These are phyloP conservation scores for Boletus semigastroideus DNA, from an alignment of 1,284 basidiomycete genomes.

Conservation along the genomic window DNA sequence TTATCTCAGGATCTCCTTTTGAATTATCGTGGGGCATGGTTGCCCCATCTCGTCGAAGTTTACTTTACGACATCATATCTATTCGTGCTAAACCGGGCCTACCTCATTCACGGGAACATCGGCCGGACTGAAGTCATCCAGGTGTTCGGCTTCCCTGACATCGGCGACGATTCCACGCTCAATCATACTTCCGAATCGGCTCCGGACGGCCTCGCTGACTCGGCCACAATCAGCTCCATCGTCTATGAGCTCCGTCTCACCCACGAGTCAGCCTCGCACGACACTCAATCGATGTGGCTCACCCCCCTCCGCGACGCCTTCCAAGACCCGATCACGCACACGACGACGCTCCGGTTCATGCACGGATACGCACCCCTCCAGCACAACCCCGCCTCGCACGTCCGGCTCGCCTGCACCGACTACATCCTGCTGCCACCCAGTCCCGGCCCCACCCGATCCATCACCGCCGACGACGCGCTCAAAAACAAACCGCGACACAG, in stretches of 20 bases:
- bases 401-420: conserved; percentile 18
- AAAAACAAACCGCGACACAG: not conserved
- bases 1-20: conserved; percentile 14
- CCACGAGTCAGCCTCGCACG: conserved; percentile 13
- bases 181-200: not conserved
- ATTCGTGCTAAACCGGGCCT: conserved; percentile 15
- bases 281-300: conserved; percentile 16
- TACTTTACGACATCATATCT: conserved; percentile 16
- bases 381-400: not conserved
- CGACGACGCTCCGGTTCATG: conserved; percentile 24
- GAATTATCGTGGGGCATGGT: conserved; percentile 19
- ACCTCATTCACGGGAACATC: conserved; percentile 9
- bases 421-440: conserved; percentile 7
- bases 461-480: not conserved
- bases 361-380: conserved; percentile 6
- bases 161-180: not conserved
- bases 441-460: not conserved
- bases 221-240: not conserved
- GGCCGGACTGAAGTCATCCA: conserved; percentile 19
- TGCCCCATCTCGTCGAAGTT: conserved; percentile 19
- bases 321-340: conserved; percentile 7
- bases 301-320: conserved; percentile 10
- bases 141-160: conserved; percentile 20
- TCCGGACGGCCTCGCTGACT: not conserved
- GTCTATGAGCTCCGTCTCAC: conserved; percentile 23